Conservation (phyloP, 1,284 basidiomycete genomes). For the Amylostereum chailletii region DNA sequence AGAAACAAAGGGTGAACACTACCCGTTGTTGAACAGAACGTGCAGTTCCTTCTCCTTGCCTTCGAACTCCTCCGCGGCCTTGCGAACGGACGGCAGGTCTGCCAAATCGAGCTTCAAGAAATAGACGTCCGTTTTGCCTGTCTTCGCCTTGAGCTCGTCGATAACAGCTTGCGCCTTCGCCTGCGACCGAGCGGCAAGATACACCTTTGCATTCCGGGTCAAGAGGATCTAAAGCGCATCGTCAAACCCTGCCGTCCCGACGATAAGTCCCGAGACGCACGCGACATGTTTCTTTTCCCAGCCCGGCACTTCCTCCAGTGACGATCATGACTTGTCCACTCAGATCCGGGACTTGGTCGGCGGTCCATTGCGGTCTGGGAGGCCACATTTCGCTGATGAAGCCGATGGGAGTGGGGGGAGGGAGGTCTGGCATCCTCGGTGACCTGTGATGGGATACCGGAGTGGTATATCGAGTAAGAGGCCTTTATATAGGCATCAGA, state of each 20-base stretch:
- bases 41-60: slow-evolving; percentile 35
- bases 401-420: neutral
- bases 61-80: slow-evolving; percentile 30
- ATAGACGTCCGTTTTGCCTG: slow-evolving; percentile 22
- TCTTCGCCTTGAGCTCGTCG: slow-evolving; percentile 26
- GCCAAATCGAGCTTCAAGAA: slow-evolving; percentile 40
- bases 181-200: slow-evolving; percentile 36
- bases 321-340: slow-evolving; percentile 30
- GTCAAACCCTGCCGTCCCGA: neutral
- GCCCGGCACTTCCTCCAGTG: slow-evolving; percentile 35
- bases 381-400: slow-evolving; percentile 18
- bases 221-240: slow-evolving; percentile 23
- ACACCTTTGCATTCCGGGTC: slow-evolving; percentile 39
- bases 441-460: too few relatives aligned
- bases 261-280: neutral
- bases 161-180: slow-evolving; percentile 32
- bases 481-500: too few relatives aligned
- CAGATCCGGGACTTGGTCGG: slow-evolving; percentile 27
- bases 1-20: slow-evolving; percentile 8
- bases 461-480: too few relatives aligned
- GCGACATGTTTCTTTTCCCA: slow-evolving; percentile 26
- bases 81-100: slow-evolving; percentile 31
- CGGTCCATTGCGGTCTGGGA: slow-evolving; percentile 22
- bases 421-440: neutral
- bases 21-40: slow-evolving; percentile 44